Evolutionary conservation across 805 yeast species (phyloP), one percentile per base, ranked within the genome.

Genomic region (Kregervanrija delftensis): DNA sequence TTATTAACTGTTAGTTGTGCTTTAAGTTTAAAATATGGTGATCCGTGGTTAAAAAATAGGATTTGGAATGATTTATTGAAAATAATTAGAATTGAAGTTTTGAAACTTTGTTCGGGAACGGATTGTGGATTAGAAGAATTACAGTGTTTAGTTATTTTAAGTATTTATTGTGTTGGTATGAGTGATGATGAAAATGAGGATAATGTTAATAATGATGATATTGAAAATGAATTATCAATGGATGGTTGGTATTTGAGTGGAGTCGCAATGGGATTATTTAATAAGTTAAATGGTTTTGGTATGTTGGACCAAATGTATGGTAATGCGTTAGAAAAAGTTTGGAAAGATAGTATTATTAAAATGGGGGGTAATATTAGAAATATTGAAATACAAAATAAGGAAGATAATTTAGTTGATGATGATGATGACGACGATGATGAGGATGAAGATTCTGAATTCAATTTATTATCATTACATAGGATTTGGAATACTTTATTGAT

Each of bases 211-310:
- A 30, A 33, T 15, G n/a, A 32, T 15, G 32, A 30, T 8, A 22
- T 22, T 22, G 30, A 12, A 10, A 41, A 44, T 11, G 13, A 14
- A 13, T 31, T 45, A n/a, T 41, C 41, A 32, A 63, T 85, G 14
- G 95, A 86, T 57, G 79, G 83, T 1, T 85, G 91, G 91, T 69
- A 71, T 44, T 59, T 83, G 30, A 78, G 87, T 3, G 80, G 83
- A 5, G 49, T 79, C 10, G 93, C 86, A 0, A 68, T 86, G 13
- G 76, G 79, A 48, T 77, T 80, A 39, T 82, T 80, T 54, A 44
- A 45, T 30, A 71, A 83, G 3, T 69, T 73, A 42, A 74, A 80
- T 41, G 64, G 68, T 3, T 61, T 69, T 41, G 79, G 80, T 0
- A 55, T 61, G 2, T 51, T 74, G 17, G 49, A 49, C 17, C 50